Evolutionary conservation across 1,284 basidiomycete genomes (phyloP), one percentile per base, ranked within the genome.

Genomic region (Melampsora abietis-canadensis): DNA sequence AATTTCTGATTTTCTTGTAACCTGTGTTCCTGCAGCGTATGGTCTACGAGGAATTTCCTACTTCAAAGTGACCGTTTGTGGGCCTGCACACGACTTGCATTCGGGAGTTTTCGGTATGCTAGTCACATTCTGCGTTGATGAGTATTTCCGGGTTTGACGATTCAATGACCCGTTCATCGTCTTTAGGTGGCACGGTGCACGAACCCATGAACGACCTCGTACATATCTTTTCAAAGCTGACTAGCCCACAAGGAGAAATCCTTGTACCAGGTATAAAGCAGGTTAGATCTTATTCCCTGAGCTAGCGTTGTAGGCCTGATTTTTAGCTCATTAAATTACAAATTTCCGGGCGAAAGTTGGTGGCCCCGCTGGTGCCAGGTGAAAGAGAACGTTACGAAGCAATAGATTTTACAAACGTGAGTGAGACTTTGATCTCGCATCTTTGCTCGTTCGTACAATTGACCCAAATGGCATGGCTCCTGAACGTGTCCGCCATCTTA

Each of bases 21-120:
- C 40, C 10, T 14, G 40, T 44, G 40, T 44, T 44, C 14, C 40
- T 12, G 5, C 14, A 44, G 40, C 40, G 14, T 27, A 57, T 76
- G 81, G 81, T 48, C 78, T 82, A 19, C 91, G 95, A 72, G 95
- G 95, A 27, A 85, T 98, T 75, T 86, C 89, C 48, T 98, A 97
- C 85, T 96, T 91, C 86, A 90, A 90, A 81, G 84, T 95, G 76
- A 87, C 87, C 61, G 85, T 98, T 74, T 86, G 87, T 8, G 95
- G 96, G 2, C 95, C 95, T 2, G 88, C 86, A 19, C 87, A 89
- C 57, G 96, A 98, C 81, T 85, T 98, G 1, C 95, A 98, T 84
- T 96, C 93, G 65, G 95, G 83, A 68, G 81, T 83, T 4, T 83
- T 83, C 61, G 82, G 82, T 34, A 44, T 44, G 82, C 80, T 63